These are phyloP conservation scores for Linnemannia schmuckeri DNA, from an alignment of 192 early-diverging fungal genomes.

Conservation along the genomic window DNA sequence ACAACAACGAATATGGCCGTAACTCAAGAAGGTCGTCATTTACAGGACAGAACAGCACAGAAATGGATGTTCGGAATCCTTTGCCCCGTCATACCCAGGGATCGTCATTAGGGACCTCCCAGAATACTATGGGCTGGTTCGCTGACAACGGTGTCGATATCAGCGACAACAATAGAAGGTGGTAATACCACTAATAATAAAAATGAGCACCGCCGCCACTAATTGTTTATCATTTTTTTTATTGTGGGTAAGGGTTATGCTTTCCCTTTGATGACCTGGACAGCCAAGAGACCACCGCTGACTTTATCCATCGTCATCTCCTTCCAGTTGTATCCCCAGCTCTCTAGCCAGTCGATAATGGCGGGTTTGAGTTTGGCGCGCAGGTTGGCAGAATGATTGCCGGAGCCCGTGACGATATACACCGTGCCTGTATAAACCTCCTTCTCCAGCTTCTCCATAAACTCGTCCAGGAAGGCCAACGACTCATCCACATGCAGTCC, in stretches of 20 bases:
- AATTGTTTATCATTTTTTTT: conserved; percentile 17
- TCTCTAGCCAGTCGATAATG: conserved; percentile 52
- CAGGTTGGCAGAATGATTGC: conserved; percentile 55
- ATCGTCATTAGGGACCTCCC: neutral
- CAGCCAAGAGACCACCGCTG: conserved; percentile 49
- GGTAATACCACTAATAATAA: conserved; percentile 2
- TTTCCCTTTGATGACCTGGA: conserved; percentile 52
- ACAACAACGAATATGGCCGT: too few species aligned
- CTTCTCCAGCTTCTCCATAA: conserved; percentile 53
- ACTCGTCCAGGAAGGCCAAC: conserved; percentile 56
- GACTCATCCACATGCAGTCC: conserved; percentile 67
- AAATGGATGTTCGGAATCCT: conserved; percentile 12
- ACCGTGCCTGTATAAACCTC: conserved; percentile 57
- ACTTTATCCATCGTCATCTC: conserved; percentile 48
- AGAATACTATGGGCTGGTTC: conserved; percentile 39
- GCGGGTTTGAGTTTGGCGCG: conserved; percentile 51
- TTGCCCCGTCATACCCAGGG: neutral
- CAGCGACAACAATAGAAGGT: conserved; percentile 18
- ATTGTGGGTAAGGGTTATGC: conserved; percentile 13
- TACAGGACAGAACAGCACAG: conserved; percentile 10
- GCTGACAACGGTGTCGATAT: conserved; percentile 33
- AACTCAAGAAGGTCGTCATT: neutral
- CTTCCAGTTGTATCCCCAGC: conserved; percentile 52
- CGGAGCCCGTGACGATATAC: conserved; percentile 66
- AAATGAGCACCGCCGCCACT: neutral